Evolutionary conservation across 2,329 filamentous ascomycete species (phyloP), one percentile per base, ranked within the genome.

Genomic region (Venturia pyrina): DNA sequence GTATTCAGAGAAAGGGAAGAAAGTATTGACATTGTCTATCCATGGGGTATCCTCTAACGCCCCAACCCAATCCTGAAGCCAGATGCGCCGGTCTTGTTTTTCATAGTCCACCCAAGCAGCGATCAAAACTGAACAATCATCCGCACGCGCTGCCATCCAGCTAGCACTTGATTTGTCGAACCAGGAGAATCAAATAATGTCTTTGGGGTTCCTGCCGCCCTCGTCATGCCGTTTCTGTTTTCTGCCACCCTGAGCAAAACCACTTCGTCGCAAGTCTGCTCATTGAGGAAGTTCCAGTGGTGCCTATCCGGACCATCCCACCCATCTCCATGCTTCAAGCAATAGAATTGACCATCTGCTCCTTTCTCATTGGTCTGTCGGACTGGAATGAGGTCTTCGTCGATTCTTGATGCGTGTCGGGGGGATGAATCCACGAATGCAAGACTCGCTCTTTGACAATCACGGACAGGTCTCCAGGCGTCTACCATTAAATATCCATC

Each of bases 321-420:
- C 1, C 53, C 53, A 21, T 59, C 53, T 40, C 53, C 53, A 17
- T 59, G 53, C 53, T 59, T 59, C 53, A 59, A 37, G 32, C 15
- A 34, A 37, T 59, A 59, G 32, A 59, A 59, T n/a, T 34, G 53
- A 15, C 53, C 32, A 37, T 59, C 53, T 10, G 19, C 17, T 59
- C 53, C 53, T 37, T 59, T 59, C 24, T 59, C 53, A 15, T 37
- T 59, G 28, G 6, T 37, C 28, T 34, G 28, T n/a, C 32, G 40
- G 53, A 59, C 53, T 59, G 53, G 53, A 5, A 59, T 59, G 53
- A 59, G 53, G n/a, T 59, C 53, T 37, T 34, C 53, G 28, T 59
- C 53, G 53, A 59, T 59, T 19, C 53, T 59, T 37, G 53, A 37
- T 34, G 32, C 53, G 32, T 59, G 53, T 59, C 53, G 53, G 37